These are phyloP conservation scores for Sicyos edulis DNA, from an alignment of 306 rosid species.

Conservation along the genomic window DNA sequence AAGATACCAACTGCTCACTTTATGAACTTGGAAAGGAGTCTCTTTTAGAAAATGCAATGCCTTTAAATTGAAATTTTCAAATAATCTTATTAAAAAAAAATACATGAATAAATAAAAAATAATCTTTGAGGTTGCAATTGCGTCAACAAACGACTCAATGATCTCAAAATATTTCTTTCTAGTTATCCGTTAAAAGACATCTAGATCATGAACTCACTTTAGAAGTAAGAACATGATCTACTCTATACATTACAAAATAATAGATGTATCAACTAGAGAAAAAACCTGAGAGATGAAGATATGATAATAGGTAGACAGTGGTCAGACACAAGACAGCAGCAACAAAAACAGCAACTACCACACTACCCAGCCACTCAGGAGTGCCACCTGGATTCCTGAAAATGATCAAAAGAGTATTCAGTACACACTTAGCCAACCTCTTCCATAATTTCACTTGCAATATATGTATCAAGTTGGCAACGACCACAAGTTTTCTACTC, in stretches of 20 bases:
- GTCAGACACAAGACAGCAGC: conserved; percentile 60
- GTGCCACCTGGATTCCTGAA: conserved; percentile 86
- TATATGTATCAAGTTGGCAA: conserved; percentile 5
- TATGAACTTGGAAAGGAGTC: not conserved
- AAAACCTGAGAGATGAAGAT: conserved; percentile 87
- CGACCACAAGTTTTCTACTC: not conserved
- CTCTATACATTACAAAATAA: not conserved
- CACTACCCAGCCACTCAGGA: conserved; percentile 87
- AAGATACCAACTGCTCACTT: not conserved
- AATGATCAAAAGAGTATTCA: conserved; percentile 21
- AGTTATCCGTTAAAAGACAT: not conserved
- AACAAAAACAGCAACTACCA: conserved; percentile 50
- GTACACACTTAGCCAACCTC: not conserved
- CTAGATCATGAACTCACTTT: not conserved
- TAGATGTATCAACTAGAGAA: conserved; percentile 20
- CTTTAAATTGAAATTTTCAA: not conserved
- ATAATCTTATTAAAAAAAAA: too few species aligned
- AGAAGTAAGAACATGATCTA: not conserved
- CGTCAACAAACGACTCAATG: not conserved
- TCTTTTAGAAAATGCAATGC: not conserved
- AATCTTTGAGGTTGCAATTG: not conserved
- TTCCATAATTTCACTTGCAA: not conserved
- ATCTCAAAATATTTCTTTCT: not conserved
- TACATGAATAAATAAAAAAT: not conserved
- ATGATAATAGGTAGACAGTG: conserved; percentile 82